phyloP scores from a whole-genome alignment of 2,329 filamentous ascomycete genomes.

The Sporothrix sp. region DNA sequence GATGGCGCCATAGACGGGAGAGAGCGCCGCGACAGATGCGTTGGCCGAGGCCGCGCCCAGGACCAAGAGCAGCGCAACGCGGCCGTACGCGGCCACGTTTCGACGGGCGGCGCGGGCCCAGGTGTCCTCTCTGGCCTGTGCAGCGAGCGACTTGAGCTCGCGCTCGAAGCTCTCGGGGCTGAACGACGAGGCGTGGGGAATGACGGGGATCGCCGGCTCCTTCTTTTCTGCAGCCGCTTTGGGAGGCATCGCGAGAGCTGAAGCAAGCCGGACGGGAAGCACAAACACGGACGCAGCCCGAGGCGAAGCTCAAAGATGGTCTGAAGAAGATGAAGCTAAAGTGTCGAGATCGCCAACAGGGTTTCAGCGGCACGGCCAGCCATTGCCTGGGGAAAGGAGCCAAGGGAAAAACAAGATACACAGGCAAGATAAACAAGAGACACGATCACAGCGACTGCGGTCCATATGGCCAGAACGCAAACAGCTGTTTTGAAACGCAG shows the following conservation, averaged over 20 bases:
- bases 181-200: slow-evolving; percentile 29
- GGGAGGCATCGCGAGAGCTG: slow-evolving; percentile 11
- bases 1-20: slow-evolving; percentile 81
- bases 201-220: slow-evolving; percentile 10
- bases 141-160: slow-evolving; percentile 43
- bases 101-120: slow-evolving; percentile 25
- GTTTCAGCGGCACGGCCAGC: slow-evolving; percentile 12
- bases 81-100: slow-evolving; percentile 34
- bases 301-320: not conserved
- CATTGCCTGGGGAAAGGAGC: slow-evolving; percentile 4
- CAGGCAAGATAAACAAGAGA: not conserved
- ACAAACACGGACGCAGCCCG: not conserved
- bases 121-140: slow-evolving; percentile 31
- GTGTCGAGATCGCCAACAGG: not conserved
- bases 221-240: slow-evolving; percentile 3
- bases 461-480: not conserved
- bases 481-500: slow-evolving; percentile 9
- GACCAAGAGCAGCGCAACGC: slow-evolving; percentile 36
- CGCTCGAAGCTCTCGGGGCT: slow-evolving; percentile 44
- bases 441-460: not conserved
- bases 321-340: slow-evolving; percentile 1
- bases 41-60: slow-evolving; percentile 57
- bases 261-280: not conserved
- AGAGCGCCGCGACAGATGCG: slow-evolving; percentile 65
- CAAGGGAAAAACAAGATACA: not conserved